These are phyloP conservation scores for Capronia epimyces DNA, from an alignment of 2,329 filamentous ascomycete genomes.

Conservation along the genomic window DNA sequence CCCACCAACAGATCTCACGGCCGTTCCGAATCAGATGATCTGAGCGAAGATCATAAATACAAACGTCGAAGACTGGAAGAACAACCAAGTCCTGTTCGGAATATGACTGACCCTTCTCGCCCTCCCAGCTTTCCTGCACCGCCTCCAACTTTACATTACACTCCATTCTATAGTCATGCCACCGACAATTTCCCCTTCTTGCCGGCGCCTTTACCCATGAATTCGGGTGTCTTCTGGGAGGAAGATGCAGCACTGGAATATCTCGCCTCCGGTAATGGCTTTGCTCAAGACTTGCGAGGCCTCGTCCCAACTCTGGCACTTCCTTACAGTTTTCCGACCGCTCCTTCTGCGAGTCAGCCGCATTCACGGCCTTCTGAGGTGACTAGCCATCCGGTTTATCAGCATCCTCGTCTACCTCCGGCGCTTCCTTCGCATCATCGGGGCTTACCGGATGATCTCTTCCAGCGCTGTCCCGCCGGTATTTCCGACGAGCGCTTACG, in stretches of 20 bases:
- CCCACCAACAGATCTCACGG: conserved; percentile 14
- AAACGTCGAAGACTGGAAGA: conserved; percentile 20
- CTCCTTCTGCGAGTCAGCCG: not conserved
- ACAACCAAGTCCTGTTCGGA: conserved; percentile 4
- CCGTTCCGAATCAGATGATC: conserved; percentile 15
- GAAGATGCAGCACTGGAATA: conserved; percentile 19
- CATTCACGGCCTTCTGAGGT: conserved; percentile 3
- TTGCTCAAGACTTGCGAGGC: conserved; percentile 16
- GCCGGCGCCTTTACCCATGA: not conserved
- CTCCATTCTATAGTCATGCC: not conserved
- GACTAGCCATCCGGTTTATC: conserved; percentile 7
- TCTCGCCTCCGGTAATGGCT: conserved; percentile 13
- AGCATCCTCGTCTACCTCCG: not conserved
- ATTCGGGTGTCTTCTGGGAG: conserved; percentile 8
- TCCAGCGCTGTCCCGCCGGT: not conserved
- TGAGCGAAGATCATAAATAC: conserved; percentile 14
- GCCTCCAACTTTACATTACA: not conserved
- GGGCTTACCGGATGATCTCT: conserved; percentile 4
- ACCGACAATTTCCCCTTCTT: conserved; percentile 1
- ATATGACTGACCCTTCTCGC: conserved; percentile 12
- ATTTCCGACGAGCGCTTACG: conserved; percentile 6
- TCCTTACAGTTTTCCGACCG: not conserved
- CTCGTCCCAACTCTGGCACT: conserved; percentile 3
- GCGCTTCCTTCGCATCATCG: not conserved
- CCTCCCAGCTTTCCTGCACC: not conserved